Base-by-base conservation (phyloP, 495 filamentous ascomycete genomes). In the Wilcoxina mikolae region DNA sequence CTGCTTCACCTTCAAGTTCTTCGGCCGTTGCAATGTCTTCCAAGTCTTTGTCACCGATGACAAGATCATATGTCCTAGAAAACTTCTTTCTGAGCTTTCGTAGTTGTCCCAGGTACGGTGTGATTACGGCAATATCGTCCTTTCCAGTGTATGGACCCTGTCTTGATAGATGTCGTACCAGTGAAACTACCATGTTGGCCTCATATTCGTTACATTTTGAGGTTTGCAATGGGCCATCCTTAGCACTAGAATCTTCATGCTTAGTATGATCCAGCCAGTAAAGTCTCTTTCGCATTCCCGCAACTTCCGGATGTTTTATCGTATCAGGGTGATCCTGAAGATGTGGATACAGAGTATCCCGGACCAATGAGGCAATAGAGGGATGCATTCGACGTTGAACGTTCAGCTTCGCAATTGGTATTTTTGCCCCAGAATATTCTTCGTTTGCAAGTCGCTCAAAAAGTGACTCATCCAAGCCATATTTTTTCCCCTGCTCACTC, bases 381-480 rank as follows among this genome's bases (percentile, higher is more conserved):
- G 84, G 84, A 63, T 82, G 77, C 84, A 91, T 91, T n/a, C 83
- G 73, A 18, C 84, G 70, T 64, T 91, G 84, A 18, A 73, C 78
- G 48, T 84, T 69, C 25, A 88, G 67, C 0, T 71, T 74, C 53
- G 70, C 72, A 53, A 73, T 76, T 1, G 81, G 81, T 1, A 85
- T 53, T 17, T 60, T 64, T 24, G 67, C 56, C 4, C 68, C 68
- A 1, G 53, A 59, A 15, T 65, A 57, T 4, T 56, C 53, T 1
- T 76, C 74, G 3, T 70, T 67, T 0, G 82, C 78, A 0, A 86
- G 70, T 25, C 83, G 69, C 64, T 89, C 83, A 64, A 89, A 87
- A 0, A 84, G 69, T 0, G 77, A 83, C 18, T 75, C 66, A 57
- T 90, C 79, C 0, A 91, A 62, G 0, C 74, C 74, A 56, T 81